Evolutionary conservation across 1,139 yeast genomes (phyloP).

Genomic region (Pichia sp.): DNA sequence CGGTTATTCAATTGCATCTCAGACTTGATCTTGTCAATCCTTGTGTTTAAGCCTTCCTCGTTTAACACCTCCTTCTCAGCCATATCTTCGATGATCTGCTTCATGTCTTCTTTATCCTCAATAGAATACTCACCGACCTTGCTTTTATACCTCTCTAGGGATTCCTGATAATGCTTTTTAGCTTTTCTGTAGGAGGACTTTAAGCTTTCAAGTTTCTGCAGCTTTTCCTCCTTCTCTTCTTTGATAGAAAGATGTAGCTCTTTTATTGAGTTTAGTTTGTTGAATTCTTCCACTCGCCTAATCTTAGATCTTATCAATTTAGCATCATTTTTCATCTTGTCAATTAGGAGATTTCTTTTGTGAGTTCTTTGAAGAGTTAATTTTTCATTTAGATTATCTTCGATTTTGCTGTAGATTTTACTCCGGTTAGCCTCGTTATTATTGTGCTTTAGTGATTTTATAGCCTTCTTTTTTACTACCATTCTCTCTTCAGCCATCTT

Average conservation of each 20-base stretch:
- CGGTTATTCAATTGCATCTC: slow-evolving; percentile 35
- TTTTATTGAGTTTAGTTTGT: slow-evolving; percentile 36
- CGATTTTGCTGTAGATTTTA: slow-evolving; percentile 27
- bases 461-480: slow-evolving; percentile 25
- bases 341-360: slow-evolving; percentile 12
- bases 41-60: slow-evolving; percentile 34
- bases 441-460: slow-evolving; percentile 19
- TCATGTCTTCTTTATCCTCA: slow-evolving; percentile 42
- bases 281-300: slow-evolving; percentile 34
- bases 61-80: slow-evolving; percentile 39
- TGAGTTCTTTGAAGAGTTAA: slow-evolving; percentile 11
- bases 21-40: slow-evolving; percentile 36
- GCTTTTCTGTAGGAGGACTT: slow-evolving; percentile 30
- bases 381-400: slow-evolving; percentile 21
- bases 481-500: slow-evolving; percentile 25
- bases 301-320: slow-evolving; percentile 17
- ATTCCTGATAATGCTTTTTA: slow-evolving; percentile 37
- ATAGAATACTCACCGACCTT: slow-evolving; percentile 40
- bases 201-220: slow-evolving; percentile 33
- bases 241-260: slow-evolving; percentile 38
- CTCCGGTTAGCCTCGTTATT: slow-evolving; percentile 22
- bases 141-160: slow-evolving; percentile 36
- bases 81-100: slow-evolving; percentile 44
- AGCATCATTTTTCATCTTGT: slow-evolving; percentile 20
- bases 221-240: slow-evolving; percentile 32